phyloP scores from a whole-genome alignment of 805 yeast genomes.

The Saccharomyces kudriavzevii region DNA sequence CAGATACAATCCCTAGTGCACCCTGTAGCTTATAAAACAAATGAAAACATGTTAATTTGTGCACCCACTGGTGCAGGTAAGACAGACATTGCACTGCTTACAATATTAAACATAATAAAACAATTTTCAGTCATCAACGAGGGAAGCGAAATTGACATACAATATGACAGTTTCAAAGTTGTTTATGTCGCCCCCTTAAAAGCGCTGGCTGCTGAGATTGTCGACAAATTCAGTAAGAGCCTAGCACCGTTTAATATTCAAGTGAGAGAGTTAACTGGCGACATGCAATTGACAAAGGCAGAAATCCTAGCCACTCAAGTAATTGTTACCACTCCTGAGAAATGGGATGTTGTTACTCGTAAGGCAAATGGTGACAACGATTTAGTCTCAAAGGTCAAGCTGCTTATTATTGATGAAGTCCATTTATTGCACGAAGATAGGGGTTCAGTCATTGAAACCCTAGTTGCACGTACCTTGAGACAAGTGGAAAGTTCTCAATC shows the following conservation, averaged over 20 bases:
- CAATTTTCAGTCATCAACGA: conserved; percentile 55
- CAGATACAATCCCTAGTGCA: conserved; percentile 84
- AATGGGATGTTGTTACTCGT: conserved; percentile 96
- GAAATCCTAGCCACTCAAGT: conserved; percentile 79
- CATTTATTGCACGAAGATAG: conserved; percentile 95
- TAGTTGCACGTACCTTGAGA: conserved; percentile 87
- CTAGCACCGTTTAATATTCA: conserved; percentile 77
- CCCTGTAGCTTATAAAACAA: conserved; percentile 87
- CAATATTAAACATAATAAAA: conserved; percentile 70
- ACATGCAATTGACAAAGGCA: conserved; percentile 79
- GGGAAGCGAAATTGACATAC: conserved; percentile 51
- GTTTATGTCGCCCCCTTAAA: conserved; percentile 90
- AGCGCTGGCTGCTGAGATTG: conserved; percentile 94
- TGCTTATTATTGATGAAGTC: conserved; percentile 90
- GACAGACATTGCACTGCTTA: conserved; percentile 81
- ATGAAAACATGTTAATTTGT: conserved; percentile 91
- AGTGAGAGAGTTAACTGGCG: conserved; percentile 89
- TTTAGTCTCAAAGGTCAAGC: conserved; percentile 70
- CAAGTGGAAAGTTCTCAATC: conserved; percentile 93
- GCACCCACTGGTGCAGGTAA: conserved; percentile 99
- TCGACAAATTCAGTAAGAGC: conserved; percentile 73
- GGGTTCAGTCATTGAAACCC: conserved; percentile 93
- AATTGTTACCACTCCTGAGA: conserved; percentile 91
- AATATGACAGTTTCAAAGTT: conserved; percentile 78
- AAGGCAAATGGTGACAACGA: conserved; percentile 86